phyloP scores from a whole-genome alignment of 257 asterid genomes.

The Rubia yunnanensis region DNA sequence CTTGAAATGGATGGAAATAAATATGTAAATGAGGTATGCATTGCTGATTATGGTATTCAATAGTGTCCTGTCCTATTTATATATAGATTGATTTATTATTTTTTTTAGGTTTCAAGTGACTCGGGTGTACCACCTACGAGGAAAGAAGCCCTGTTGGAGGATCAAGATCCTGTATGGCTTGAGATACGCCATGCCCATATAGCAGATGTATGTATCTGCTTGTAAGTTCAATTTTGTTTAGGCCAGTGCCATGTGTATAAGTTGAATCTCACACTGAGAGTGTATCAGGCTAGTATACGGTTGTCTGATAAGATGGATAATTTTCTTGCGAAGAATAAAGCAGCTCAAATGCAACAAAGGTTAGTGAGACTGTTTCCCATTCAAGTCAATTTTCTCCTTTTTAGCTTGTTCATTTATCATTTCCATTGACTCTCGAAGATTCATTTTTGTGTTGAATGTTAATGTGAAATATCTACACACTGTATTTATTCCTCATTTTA shows the following conservation, averaged over 20 bases:
- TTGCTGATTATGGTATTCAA: constrained; percentile 11
- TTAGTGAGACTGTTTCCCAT: constrained; percentile 21
- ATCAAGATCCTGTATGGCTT: constrained; percentile 90
- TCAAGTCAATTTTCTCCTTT: neutral
- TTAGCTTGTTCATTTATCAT: neutral
- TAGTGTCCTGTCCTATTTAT: constrained; percentile 6
- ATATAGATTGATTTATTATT: constrained; percentile 22
- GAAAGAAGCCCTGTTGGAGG: constrained; percentile 87
- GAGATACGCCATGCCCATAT: constrained; percentile 89
- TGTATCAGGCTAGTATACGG: constrained; percentile 78
- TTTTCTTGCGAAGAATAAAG: constrained; percentile 87
- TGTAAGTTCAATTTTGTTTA: constrained; percentile 7
- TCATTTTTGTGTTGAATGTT: neutral
- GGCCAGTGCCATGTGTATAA: constrained; percentile 14
- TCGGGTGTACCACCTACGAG: constrained; percentile 72
- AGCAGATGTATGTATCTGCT: constrained; percentile 61
- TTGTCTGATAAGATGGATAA: constrained; percentile 76
- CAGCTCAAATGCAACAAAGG: constrained; percentile 97
- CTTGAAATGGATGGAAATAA: constrained; percentile 89
- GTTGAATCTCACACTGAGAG: constrained; percentile 12
- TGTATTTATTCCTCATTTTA: neutral
- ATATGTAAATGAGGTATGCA: constrained; percentile 63
- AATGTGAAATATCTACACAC: neutral
- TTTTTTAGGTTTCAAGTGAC: constrained; percentile 67
- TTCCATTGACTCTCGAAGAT: neutral